Base-by-base conservation (phyloP, 2,329 filamentous ascomycete species). In the Penicillium verrucosum region DNA sequence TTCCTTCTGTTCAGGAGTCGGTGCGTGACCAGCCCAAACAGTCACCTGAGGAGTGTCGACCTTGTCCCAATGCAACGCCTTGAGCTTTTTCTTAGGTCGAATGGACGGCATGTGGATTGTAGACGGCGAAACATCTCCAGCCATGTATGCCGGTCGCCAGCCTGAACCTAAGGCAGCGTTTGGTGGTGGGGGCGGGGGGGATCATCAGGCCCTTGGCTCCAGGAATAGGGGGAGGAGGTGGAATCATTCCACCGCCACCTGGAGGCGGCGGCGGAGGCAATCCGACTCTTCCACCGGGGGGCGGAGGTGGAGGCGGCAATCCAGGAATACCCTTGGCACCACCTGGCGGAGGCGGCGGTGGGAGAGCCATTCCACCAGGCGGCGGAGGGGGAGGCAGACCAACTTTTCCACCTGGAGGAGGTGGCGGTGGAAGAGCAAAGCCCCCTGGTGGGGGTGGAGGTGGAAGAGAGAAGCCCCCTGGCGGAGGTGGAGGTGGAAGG, bases 11-110 rank as follows among this genome's bases (percentile, higher is more conserved):
- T 95, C 88, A 5, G 87, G 85, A n/a, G 90, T 95, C 5, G 90
- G 89, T 30, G 89, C 85, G 73, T 96, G 91, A 8, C 85, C 83
- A 34, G 92, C 92, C 93, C 93, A 97, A 66, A 97, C 90, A 52
- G 93, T 97, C 49, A 91, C 89, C 72, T 94, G 86, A 23, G 92
- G 90, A 51, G 89, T 85, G 75, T 99, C 94, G 53, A 99, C 91
- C 80, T 97, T 97, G 77, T 99, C 94, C 93, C 94, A 97, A 78
- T 99, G 94, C 65, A 99, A 82, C 57, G 93, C 93, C 85, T 99
- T 99, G 75, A 99, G 90, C 82, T 97, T 99, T 86, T 96, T 97
- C 84, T 97, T 97, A 23, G 94, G 92, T 66, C 93, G 82, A 51
- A 92, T 90, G 59, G 92, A 89, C 36, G 90, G 88, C 67, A 96